phyloP scores from a whole-genome alignment of 495 filamentous ascomycete species.

The Amorphotheca resinae region DNA sequence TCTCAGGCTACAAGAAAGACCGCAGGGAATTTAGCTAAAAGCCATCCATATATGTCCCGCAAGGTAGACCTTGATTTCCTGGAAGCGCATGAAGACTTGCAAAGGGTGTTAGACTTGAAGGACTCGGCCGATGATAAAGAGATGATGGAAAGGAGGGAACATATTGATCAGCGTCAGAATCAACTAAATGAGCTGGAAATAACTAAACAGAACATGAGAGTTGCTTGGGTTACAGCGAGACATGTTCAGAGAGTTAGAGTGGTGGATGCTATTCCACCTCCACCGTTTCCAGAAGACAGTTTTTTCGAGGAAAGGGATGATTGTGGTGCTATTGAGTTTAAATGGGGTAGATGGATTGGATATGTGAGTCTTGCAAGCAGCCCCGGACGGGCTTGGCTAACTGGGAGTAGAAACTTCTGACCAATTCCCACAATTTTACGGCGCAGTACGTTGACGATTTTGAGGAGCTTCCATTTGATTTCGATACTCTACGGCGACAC shows the following conservation, averaged over 20 bases:
- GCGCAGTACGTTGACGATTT: constrained; percentile 34
- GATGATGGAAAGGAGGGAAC: constrained; percentile 5
- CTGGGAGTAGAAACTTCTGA: constrained; percentile 25
- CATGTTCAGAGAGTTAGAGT: constrained; percentile 30
- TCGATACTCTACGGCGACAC: constrained; percentile 23
- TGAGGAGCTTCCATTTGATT: constrained; percentile 25
- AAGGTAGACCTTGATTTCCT: constrained; percentile 28
- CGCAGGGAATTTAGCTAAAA: constrained; percentile 24
- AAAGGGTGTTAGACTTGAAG: constrained; percentile 2
- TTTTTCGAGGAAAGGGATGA: constrained; percentile 15
- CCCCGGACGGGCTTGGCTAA: background rate
- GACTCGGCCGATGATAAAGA: background rate
- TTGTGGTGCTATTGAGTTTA: constrained; percentile 11
- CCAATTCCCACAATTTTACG: constrained; percentile 28
- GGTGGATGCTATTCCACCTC: constrained; percentile 21
- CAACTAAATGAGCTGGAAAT: constrained; percentile 24
- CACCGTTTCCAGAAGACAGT: constrained; percentile 13
- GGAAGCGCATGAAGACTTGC: constrained; percentile 26
- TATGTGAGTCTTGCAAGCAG: constrained; percentile 23
- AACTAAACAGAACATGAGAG: constrained; percentile 25
- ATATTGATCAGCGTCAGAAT: constrained; percentile 11
- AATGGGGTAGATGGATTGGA: constrained; percentile 29
- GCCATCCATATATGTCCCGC: constrained; percentile 24
- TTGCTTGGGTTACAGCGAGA: constrained; percentile 29
- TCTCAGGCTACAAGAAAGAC: constrained; percentile 22